These are phyloP conservation scores for Cyphellophora attinorum DNA, from an alignment of 2,329 filamentous ascomycete genomes.

Conservation along the genomic window DNA sequence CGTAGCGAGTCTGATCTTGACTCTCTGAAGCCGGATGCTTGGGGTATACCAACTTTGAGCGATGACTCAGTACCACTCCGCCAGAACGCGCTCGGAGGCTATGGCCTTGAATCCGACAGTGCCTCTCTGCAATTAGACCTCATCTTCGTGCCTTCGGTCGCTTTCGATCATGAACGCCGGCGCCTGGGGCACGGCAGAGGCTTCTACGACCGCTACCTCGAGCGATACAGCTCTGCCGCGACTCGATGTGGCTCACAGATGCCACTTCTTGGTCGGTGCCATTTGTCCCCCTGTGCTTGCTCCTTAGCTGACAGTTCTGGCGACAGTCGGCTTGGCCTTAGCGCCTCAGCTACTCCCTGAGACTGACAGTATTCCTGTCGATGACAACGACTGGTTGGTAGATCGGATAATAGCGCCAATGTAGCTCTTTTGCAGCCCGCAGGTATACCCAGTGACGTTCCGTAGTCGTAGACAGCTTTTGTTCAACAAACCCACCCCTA, in stretches of 20 bases:
- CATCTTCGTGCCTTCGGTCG: conserved; percentile 85
- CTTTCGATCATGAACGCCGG: conserved; percentile 68
- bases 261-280: conserved; percentile 49
- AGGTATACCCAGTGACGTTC: too few species aligned
- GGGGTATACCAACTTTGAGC: conserved; percentile 87
- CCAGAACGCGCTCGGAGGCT: conserved; percentile 62
- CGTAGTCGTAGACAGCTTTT: too few species aligned
- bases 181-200: conserved; percentile 90
- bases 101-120: conserved; percentile 13
- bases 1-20: conserved; percentile 67
- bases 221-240: conserved; percentile 36
- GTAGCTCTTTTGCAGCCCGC: too few species aligned
- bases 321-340: conserved; percentile 66
- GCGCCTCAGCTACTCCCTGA: conserved; percentile 70
- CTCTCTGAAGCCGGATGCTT: conserved; percentile 65
- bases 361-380: conserved; percentile 60
- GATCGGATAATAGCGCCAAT: too few species aligned
- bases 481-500: too few species aligned
- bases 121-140: conserved; percentile 53
- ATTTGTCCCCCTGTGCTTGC: conserved; percentile 17
- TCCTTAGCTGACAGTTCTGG: conserved; percentile 9
- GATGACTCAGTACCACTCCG: conserved; percentile 54
- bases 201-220: conserved; percentile 91
- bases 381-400: conserved; percentile 66
- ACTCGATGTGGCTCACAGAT: conserved; percentile 29